These are phyloP conservation scores for Zoysia japonica DNA, from an alignment of 176 grass and related monocot species.

Conservation along the genomic window DNA sequence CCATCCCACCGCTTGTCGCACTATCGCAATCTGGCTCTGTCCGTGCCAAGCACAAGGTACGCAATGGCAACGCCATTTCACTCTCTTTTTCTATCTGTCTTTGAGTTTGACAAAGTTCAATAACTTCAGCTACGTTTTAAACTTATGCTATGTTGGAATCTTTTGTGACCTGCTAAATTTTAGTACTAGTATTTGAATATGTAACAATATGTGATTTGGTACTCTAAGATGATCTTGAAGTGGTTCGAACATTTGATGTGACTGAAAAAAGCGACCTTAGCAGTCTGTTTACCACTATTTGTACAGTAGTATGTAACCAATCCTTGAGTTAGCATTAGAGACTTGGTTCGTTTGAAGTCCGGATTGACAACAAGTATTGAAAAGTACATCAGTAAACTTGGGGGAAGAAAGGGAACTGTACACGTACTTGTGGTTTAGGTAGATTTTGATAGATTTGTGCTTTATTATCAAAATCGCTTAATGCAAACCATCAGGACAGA, in stretches of 20 bases:
- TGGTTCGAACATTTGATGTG: conserved; percentile 32
- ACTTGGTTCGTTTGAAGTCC: not conserved
- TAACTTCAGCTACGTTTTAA: not conserved
- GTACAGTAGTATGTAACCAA: too few species aligned
- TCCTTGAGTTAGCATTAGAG: too few species aligned
- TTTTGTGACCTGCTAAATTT: conserved; percentile 1
- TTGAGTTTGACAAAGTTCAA: not conserved
- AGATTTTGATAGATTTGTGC: conserved; percentile 13
- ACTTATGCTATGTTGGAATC: not conserved
- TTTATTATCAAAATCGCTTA: not conserved
- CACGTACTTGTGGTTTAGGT: conserved; percentile 34
- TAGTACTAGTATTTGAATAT: not conserved
- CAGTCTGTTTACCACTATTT: too few species aligned
- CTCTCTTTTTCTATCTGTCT: not conserved
- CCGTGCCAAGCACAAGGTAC: conserved; percentile 95
- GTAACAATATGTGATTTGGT: not conserved
- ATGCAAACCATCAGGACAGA: not conserved
- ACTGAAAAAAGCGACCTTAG: too few species aligned
- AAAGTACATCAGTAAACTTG: conserved; percentile 18
- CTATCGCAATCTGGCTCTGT: conserved; percentile 85
- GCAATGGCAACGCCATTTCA: not conserved
- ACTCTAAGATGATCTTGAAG: not conserved
- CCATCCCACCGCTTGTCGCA: conserved; percentile 90
- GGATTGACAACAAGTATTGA: conserved; percentile 28
- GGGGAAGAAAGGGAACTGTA: not conserved